These are phyloP conservation scores for Suillus clintonianus DNA, from an alignment of 768 basidiomycete genomes.

Conservation along the genomic window DNA sequence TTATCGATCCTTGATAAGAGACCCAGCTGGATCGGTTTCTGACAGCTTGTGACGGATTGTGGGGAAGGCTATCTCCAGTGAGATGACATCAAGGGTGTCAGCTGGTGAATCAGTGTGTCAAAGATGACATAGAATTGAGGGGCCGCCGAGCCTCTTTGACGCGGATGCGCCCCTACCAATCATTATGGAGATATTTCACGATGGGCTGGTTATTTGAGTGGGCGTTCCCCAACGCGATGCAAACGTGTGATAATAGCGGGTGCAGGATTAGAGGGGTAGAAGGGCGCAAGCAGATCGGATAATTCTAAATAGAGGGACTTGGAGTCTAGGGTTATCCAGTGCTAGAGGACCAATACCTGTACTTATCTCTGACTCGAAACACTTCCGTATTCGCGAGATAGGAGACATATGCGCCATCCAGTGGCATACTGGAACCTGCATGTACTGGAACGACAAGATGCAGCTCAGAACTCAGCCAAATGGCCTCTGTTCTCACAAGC, in stretches of 20 bases:
- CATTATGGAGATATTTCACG: neutral
- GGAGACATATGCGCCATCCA: neutral
- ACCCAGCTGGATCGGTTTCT: neutral
- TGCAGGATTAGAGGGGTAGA: neutral
- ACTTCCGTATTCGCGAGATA: neutral
- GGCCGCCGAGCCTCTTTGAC: neutral
- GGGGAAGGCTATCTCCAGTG: neutral
- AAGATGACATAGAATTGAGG: neutral
- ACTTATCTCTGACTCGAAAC: neutral
- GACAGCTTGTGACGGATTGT: neutral
- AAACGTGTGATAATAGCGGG: conserved; percentile 4
- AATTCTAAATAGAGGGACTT: neutral
- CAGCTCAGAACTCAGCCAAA: neutral
- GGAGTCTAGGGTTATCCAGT: neutral
- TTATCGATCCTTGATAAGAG: conserved; percentile 10
- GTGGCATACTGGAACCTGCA: neutral
- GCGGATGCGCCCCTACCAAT: neutral
- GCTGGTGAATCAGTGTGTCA: neutral
- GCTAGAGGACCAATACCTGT: neutral
- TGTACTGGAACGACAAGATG: neutral
- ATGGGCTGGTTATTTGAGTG: neutral
- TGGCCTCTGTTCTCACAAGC: neutral
- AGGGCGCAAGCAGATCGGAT: too few species aligned
- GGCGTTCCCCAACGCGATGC: neutral
- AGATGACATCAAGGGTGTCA: neutral